Base-by-base conservation (phyloP, 345 rosid species). In the Dimocarpus longan region DNA sequence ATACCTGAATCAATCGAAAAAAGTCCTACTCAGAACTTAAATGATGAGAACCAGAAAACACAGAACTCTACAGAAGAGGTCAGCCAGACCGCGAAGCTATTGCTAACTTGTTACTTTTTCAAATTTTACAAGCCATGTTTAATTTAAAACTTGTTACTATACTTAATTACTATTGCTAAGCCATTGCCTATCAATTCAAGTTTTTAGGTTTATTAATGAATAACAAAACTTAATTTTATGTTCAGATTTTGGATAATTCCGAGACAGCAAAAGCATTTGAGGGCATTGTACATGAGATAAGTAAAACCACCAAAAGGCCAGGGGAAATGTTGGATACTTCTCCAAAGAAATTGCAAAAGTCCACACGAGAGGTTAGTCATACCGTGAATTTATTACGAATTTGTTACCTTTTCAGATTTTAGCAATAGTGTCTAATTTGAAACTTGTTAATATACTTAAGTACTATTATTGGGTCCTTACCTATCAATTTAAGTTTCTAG, bases 41-140 rank as follows among this genome's bases (percentile, higher is more conserved):
- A 64, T 59, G 59, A 63, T 26, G 81, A 83, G n/a, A 57, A 56
- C 21, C 52, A 59, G 44, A 60, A 39, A 52, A 54, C 73, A 50
- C 59, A 59, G 46, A 40, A 28, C 26, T 74, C 75, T 16, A 22
- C 66, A 60, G 44, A 10, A 79, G 77, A 82, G 83, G 85, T 82
- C 37, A 68, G 78, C 32, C 0, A 10, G 50, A 65, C 21, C 2
- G 22, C 8, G 57, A 44, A 74, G n/a, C 3, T 40, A 22, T 12
- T 18, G 16, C 59, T 57, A 22, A n/a, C 24, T 59, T 60, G 67
- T 12, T 63, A 12, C 1, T 11, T 84, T 39, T 10, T 2, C 19
- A 39, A 68, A 46, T 15, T 12, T 62, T 60, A 37, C 40, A 19
- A 28, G 5, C 57, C 62, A 79, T 26, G 50, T 40, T 56, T 75